Evolutionary conservation across 805 yeast genomes (phyloP).

Genomic region (Saccharomyces kudriavzevii): DNA sequence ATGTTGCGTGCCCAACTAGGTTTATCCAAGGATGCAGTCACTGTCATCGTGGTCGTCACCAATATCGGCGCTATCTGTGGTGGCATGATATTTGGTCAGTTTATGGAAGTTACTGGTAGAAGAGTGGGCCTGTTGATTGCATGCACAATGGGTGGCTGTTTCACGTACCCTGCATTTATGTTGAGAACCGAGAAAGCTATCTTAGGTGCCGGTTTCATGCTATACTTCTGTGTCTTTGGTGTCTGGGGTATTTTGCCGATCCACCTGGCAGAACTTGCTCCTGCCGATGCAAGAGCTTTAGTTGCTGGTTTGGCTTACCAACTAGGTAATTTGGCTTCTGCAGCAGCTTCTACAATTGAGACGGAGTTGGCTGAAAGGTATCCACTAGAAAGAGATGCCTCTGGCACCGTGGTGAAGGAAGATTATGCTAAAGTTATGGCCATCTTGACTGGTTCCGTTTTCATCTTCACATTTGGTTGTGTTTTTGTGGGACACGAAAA

Average conservation of each 20-base stretch:
- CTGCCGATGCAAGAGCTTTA: slow-evolving; percentile 54
- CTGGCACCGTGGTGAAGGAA: slow-evolving; percentile 24
- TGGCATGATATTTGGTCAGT: slow-evolving; percentile 51
- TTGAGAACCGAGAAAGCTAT: slow-evolving; percentile 34
- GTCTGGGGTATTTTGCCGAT: slow-evolving; percentile 69
- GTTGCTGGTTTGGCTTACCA: slow-evolving; percentile 59
- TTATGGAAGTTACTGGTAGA: slow-evolving; percentile 52
- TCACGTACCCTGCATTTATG: slow-evolving; percentile 53
- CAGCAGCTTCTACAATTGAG: slow-evolving; percentile 62
- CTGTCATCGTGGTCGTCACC: slow-evolving; percentile 55
- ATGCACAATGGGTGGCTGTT: slow-evolving; percentile 49
- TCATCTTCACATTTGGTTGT: slow-evolving; percentile 42
- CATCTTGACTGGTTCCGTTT: slow-evolving; percentile 59
- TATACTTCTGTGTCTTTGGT: slow-evolving; percentile 62
- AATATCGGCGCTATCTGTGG: slow-evolving; percentile 64
- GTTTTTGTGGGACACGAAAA: slow-evolving; percentile 53
- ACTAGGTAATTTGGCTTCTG: slow-evolving; percentile 61
- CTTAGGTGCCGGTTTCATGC: slow-evolving; percentile 54
- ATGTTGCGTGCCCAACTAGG: slow-evolving; percentile 46
- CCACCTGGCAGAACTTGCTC: slow-evolving; percentile 57
- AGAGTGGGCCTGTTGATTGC: slow-evolving; percentile 47
- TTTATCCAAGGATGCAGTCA: slow-evolving; percentile 38
- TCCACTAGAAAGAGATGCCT: slow-evolving; percentile 37
- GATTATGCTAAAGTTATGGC: slow-evolving; percentile 69
- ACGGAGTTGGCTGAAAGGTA: slow-evolving; percentile 54